phyloP scores from a whole-genome alignment of 2,329 filamentous ascomycete genomes.

The Aspergillus amoenus region DNA sequence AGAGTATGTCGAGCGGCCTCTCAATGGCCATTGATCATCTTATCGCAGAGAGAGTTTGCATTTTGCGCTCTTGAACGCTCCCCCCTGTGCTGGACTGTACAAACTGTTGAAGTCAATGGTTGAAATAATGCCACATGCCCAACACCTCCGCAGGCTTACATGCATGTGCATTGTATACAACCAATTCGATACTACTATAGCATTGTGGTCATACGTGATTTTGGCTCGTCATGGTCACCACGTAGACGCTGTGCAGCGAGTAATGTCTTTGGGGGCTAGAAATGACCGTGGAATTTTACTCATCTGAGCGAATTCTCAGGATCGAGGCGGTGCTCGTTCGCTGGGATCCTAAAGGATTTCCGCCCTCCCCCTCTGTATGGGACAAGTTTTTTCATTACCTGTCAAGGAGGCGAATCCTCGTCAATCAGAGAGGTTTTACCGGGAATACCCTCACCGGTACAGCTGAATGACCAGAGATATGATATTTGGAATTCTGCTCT shows the following conservation, averaged over 20 bases:
- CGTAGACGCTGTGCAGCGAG: not conserved
- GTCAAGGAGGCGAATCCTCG: not conserved
- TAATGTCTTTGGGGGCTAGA: not conserved
- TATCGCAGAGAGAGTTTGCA: not conserved
- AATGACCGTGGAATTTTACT: not conserved
- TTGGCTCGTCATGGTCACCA: not conserved
- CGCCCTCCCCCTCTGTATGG: too few relatives aligned
- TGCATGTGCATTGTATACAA: not conserved
- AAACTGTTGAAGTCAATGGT: not conserved
- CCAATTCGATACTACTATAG: not conserved
- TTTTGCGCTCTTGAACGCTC: not conserved
- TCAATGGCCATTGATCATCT: not conserved
- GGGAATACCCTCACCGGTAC: not conserved
- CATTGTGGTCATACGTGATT: not conserved
- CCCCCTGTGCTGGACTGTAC: not conserved
- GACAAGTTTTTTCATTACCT: not conserved
- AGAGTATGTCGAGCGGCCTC: not conserved
- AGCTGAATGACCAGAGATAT: not conserved
- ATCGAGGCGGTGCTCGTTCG: not conserved
- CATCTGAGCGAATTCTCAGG: not conserved
- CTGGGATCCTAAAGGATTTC: not conserved
- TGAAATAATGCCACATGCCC: not conserved
- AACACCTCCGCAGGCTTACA: not conserved
- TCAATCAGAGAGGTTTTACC: too few relatives aligned
- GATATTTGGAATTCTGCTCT: not conserved